Evolutionary conservation across 108 stramenopile genomes (phyloP).

Genomic region (Parietichytrium sp.): DNA sequence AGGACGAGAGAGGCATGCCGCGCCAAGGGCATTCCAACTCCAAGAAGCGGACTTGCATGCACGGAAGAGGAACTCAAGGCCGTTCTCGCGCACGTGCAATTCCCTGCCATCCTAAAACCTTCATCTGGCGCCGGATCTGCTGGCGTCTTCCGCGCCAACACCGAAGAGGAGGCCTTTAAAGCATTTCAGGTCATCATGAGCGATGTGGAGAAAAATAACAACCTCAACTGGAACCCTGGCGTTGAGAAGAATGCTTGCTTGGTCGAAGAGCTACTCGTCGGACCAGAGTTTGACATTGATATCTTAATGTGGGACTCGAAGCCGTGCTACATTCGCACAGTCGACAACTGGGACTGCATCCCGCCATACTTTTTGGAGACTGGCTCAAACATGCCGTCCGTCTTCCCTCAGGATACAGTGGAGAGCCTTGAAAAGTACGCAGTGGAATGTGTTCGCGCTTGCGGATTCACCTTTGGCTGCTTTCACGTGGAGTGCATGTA

Average conservation of each 20-base stretch:
- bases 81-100: background rate
- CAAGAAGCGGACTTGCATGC: background rate
- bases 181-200: background rate
- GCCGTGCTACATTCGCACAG: background rate
- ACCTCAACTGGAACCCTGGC: background rate
- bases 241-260: background rate
- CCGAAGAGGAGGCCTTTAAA: background rate
- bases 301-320: background rate
- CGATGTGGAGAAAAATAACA: conserved; percentile 6
- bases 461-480: conserved; percentile 19
- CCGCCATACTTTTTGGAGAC: conserved; percentile 40
- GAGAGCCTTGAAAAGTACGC: conserved; percentile 8
- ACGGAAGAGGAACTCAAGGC: background rate
- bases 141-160: conserved; percentile 3
- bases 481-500: conserved; percentile 41
- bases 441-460: background rate
- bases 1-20: conserved; percentile 1
- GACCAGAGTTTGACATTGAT: conserved; percentile 39
- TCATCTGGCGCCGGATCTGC: background rate
- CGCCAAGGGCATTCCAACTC: conserved; percentile 16
- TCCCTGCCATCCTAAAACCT: conserved; percentile 37
- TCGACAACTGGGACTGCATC: conserved; percentile 35
- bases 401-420: background rate
- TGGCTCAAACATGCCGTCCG: background rate
- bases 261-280: conserved; percentile 39